Evolutionary conservation across 1,139 yeast species (phyloP).

Genomic region (Tardiomyces digboiensis): DNA sequence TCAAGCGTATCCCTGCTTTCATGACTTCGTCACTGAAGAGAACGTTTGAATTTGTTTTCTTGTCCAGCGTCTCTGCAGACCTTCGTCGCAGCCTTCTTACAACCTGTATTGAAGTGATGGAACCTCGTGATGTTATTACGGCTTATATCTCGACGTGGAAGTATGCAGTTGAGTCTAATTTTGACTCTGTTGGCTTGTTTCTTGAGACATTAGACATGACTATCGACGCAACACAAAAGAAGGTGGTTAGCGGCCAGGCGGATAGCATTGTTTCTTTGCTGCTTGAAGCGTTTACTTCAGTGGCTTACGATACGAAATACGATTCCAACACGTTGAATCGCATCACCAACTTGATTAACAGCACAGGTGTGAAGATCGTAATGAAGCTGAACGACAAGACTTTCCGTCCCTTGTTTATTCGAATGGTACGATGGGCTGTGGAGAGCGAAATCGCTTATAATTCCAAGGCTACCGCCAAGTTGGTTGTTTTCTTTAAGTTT

Average conservation of each 20-base stretch:
- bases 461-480: slow-evolving; percentile 33
- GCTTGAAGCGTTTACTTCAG: slow-evolving; percentile 54
- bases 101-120: slow-evolving; percentile 59
- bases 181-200: slow-evolving; percentile 56
- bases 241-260: slow-evolving; percentile 62
- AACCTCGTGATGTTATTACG: slow-evolving; percentile 50
- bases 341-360: slow-evolving; percentile 67
- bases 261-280: slow-evolving; percentile 64
- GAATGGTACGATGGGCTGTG: slow-evolving; percentile 88
- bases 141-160: slow-evolving; percentile 59
- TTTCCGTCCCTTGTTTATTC: slow-evolving; percentile 86
- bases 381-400: slow-evolving; percentile 89
- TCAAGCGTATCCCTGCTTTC: slow-evolving; percentile 83
- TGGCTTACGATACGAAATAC: slow-evolving; percentile 39
- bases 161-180: slow-evolving; percentile 35
- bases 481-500: slow-evolving; percentile 74
- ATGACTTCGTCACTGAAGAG: slow-evolving; percentile 60
- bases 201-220: slow-evolving; percentile 56
- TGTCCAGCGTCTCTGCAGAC: slow-evolving; percentile 41
- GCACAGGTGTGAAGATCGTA: slow-evolving; percentile 66
- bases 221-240: slow-evolving; percentile 61
- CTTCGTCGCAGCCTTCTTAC: slow-evolving; percentile 60
- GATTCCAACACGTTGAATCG: slow-evolving; percentile 71
- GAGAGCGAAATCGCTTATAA: slow-evolving; percentile 54
- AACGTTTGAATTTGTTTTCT: slow-evolving; percentile 48